A percentile compares a stretch with the other conserved stretches of the same genome.
These are phyloP conservation scores for Diaporthe vaccinii DNA, from an alignment of 2,329 filamentous ascomycete species.

Conservation along the genomic window DNA sequence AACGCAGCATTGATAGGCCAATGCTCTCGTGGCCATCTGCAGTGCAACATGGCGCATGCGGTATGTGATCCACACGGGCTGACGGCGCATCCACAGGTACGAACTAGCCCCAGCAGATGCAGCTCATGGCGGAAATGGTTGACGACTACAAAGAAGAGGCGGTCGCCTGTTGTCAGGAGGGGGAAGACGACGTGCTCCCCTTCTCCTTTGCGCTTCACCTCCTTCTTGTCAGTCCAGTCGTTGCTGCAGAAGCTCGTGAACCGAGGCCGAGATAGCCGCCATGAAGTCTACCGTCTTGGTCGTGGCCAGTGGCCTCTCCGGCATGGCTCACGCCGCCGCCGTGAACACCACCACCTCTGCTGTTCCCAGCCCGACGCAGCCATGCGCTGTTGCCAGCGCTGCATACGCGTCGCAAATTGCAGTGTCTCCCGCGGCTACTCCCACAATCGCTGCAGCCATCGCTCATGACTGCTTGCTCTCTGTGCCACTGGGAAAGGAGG, in stretches of 20 bases:
- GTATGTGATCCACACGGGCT: neutral
- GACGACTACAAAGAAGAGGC: constrained; percentile 30
- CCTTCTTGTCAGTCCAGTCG: constrained; percentile 2
- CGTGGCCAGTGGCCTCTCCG: constrained; percentile 24
- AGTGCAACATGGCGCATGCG: constrained; percentile 21
- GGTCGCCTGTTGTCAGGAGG: neutral
- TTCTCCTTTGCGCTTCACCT: neutral
- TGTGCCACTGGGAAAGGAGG: constrained; percentile 55
- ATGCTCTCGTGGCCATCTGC: constrained; percentile 23
- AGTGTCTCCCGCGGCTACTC: constrained; percentile 44
- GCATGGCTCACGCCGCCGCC: constrained; percentile 20
- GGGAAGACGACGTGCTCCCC: neutral
- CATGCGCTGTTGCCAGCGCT: constrained; percentile 36
- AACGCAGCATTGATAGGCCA: constrained; percentile 16
- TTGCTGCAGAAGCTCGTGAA: constrained; percentile 19
- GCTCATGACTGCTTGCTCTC: constrained; percentile 58
- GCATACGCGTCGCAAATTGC: constrained; percentile 35
- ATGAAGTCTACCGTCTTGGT: constrained; percentile 32
- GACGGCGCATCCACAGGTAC: neutral
- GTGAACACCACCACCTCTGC: constrained; percentile 31
- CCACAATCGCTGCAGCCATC: constrained; percentile 53
- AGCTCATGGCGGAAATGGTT: constrained; percentile 8
- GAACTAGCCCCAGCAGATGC: constrained; percentile 1
- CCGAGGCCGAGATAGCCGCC: neutral
- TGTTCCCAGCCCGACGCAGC: constrained; percentile 24